Base-by-base conservation (phyloP, 345 rosid species). In the Pelargonium nanum region DNA sequence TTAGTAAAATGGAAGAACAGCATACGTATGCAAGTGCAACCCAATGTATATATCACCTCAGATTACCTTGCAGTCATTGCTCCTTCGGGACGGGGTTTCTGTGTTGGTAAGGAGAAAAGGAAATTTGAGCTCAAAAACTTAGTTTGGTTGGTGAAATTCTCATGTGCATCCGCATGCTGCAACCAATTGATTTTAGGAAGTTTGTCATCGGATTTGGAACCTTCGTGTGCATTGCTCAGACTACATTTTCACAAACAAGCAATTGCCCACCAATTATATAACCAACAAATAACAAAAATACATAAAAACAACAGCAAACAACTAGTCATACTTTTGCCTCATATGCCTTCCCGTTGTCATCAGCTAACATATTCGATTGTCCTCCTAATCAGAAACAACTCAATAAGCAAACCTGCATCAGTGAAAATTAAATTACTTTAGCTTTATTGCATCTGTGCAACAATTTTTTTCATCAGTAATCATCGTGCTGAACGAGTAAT, bases 111-210 rank as follows among this genome's bases (percentile, higher is more conserved):
- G 10, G 90, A 79, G 74, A 62, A 87, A 51, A 85, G 87, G 61
- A 89, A 86, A 74, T 70, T 81, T 22, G 88, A 80, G 62, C 78
- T 65, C 81, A 89, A 59, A 66, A 68, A 73, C 70, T 78, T 84
- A 57, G 80, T 70, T 22, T 60, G 74, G 24, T 60, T 59, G 5
- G 74, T 71, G 60, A 84, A 72, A 54, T 70, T 64, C 15, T 71
- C 70, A 22, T 65, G 79, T 19, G 73, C 81, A 21, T 66, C 68
- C 50, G 64, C 82, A 73, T 92, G 97, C 57, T 79, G 85, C 51
- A 68, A 75, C 97, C 91, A 87, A 77, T 93, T 93, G 22, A 77
- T 75, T 40, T 74, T 83, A 60, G 94, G 97, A 44, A 74, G 75
- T 52, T 70, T 76, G 56, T 61, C 78, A 32, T 60, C 67, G 28